Evolutionary conservation across 495 filamentous ascomycete genomes (phyloP).

Genomic region (Cudoniella acicularis): DNA sequence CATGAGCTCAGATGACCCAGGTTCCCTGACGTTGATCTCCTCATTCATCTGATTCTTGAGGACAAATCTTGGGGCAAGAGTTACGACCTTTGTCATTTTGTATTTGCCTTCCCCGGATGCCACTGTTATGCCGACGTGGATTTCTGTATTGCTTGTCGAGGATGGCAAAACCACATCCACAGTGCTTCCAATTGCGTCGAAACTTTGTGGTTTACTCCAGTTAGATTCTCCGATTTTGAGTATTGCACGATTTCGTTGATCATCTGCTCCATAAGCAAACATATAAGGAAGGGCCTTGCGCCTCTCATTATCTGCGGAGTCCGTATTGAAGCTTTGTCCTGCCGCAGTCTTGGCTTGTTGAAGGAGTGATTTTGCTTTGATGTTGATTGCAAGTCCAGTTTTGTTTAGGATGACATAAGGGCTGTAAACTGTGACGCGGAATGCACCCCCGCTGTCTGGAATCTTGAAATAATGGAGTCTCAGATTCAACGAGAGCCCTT

Average conservation of each 20-base stretch:
- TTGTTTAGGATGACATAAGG: constrained; percentile 94
- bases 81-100: constrained; percentile 92
- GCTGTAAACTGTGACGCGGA: constrained; percentile 89
- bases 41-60: constrained; percentile 89
- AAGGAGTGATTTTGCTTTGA: constrained; percentile 84
- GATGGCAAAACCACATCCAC: constrained; percentile 81
- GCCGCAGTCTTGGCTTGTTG: constrained; percentile 77
- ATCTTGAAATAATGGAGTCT: constrained; percentile 91
- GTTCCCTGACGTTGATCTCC: constrained; percentile 83
- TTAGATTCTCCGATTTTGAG: constrained; percentile 82
- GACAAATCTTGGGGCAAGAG: constrained; percentile 88
- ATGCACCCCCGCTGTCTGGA: constrained; percentile 90
- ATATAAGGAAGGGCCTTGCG: constrained; percentile 84
- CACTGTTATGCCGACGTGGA: constrained; percentile 85
- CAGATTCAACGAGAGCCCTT: constrained; percentile 72
- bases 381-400: constrained; percentile 83
- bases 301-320: constrained; percentile 26
- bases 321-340: constrained; percentile 50
- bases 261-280: constrained; percentile 87
- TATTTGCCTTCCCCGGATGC: constrained; percentile 94
- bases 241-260: constrained; percentile 82
- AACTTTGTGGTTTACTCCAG: constrained; percentile 97
- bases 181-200: constrained; percentile 95
- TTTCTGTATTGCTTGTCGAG: constrained; percentile 64
- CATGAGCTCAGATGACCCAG: constrained; percentile 76